phyloP scores from a whole-genome alignment of 208 protist species.

The Crithidia fasciculata region DNA sequence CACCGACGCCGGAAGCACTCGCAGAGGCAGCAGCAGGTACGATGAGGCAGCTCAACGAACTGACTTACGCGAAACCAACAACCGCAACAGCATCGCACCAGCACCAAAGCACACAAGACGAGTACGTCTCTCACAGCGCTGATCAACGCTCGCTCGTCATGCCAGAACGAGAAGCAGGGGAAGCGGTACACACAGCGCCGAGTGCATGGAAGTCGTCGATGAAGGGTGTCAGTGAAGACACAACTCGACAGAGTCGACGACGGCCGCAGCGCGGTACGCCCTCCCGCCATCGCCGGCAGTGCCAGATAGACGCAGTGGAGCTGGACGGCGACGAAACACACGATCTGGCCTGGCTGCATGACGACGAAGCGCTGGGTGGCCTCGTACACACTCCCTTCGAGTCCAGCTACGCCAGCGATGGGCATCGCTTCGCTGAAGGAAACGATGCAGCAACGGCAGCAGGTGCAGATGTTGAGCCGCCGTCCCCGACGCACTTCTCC shows the following conservation, averaged over 20 bases:
- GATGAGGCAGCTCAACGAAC: no score
- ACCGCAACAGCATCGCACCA: not conserved
- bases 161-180: not conserved
- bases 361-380: conserved; percentile 20
- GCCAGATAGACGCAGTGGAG: conserved; percentile 23
- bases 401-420: not conserved
- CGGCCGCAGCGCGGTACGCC: conserved; percentile 3
- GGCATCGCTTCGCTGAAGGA: not conserved
- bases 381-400: conserved; percentile 19
- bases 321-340: conserved; percentile 1
- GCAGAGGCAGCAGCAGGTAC: no score
- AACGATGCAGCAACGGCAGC: not conserved
- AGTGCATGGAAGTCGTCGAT: no score
- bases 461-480: not conserved
- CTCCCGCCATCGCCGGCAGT: conserved; percentile 6
- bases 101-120: no score
- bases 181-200: not conserved
- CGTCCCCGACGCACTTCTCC: not conserved
- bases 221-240: not conserved
- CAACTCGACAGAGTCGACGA: not conserved
- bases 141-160: not conserved
- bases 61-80: conserved; percentile 18
- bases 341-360: conserved; percentile 10
- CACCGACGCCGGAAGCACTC: no score
- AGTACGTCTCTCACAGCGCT: no score